Conservation (phyloP, 306 rosid species). For the Arachis stenosperma region DNA sequence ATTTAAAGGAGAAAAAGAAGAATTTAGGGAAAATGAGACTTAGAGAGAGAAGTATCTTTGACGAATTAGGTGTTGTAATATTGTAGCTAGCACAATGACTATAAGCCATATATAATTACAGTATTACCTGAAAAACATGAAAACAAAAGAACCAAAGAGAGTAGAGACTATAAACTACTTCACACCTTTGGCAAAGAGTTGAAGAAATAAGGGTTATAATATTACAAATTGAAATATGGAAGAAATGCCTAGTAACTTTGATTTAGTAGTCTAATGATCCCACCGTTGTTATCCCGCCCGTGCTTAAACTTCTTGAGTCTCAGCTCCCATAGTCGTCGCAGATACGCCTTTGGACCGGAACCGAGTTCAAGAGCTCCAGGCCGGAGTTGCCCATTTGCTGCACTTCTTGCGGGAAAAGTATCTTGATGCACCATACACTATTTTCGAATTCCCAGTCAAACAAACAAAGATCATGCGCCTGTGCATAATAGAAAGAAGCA, state of each 20-base stretch:
- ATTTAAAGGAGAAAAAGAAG: no score
- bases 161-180: constrained; percentile 25
- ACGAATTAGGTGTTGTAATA: constrained; percentile 55
- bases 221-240: constrained; percentile 45
- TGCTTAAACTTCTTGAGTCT: constrained; percentile 74
- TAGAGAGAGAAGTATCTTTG: constrained; percentile 42
- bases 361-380: constrained; percentile 72
- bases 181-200: no score
- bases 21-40: no score
- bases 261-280: constrained; percentile 84
- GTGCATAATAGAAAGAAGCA: no score
- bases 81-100: constrained; percentile 48
- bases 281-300: constrained; percentile 68
- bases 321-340: constrained; percentile 73
- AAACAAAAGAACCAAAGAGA: constrained; percentile 35
- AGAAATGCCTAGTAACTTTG: constrained; percentile 40
- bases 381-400: constrained; percentile 91
- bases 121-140: constrained; percentile 55
- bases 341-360: constrained; percentile 80
- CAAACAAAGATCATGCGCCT: neutral
- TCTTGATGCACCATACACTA: constrained; percentile 94
- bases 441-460: constrained; percentile 86
- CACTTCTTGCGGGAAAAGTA: constrained; percentile 94
- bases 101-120: constrained; percentile 60
- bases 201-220: neutral